Percentiles rank a stretch among this genome's conserved stretches.
phyloP scores from a whole-genome alignment of 306 rosid genomes.

The Cucurbita moschata region DNA sequence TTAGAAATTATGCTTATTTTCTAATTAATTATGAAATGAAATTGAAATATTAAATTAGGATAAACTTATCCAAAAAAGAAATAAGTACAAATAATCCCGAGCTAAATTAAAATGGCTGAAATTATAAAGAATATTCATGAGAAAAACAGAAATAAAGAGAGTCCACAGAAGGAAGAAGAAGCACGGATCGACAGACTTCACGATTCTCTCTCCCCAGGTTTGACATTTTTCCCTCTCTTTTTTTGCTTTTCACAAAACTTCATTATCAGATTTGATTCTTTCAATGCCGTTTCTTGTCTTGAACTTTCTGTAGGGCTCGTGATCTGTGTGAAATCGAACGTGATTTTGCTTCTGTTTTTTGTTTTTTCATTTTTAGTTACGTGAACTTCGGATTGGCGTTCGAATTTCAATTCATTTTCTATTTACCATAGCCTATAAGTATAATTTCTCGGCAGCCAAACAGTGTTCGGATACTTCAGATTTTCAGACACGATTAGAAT shows the following conservation, averaged over 20 bases:
- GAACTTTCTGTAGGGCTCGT: not conserved
- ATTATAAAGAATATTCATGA: not conserved
- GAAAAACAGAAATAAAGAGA: not conserved
- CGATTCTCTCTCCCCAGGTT: not conserved
- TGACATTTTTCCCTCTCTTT: not conserved
- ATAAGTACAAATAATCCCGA: not conserved
- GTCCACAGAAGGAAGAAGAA: not conserved
- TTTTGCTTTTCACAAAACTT: not conserved
- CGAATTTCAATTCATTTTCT: not conserved
- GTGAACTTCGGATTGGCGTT: not conserved
- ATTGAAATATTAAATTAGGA: too few relatives aligned
- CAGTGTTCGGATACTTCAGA: not conserved
- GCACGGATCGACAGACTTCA: not conserved
- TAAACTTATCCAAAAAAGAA: not conserved
- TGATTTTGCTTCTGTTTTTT: not conserved
- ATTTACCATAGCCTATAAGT: not conserved
- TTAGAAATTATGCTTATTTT: too few relatives aligned
- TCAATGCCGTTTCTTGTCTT: not conserved
- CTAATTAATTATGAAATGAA: too few relatives aligned
- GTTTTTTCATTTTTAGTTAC: not conserved
- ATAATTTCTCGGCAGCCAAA: constrained; percentile 15
- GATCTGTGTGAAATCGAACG: not conserved
- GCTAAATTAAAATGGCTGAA: not conserved
- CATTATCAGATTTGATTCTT: not conserved
- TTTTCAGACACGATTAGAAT: not conserved